phyloP scores from a whole-genome alignment of 139 green algal species.

The Chlamydomonas sphaeroides region DNA sequence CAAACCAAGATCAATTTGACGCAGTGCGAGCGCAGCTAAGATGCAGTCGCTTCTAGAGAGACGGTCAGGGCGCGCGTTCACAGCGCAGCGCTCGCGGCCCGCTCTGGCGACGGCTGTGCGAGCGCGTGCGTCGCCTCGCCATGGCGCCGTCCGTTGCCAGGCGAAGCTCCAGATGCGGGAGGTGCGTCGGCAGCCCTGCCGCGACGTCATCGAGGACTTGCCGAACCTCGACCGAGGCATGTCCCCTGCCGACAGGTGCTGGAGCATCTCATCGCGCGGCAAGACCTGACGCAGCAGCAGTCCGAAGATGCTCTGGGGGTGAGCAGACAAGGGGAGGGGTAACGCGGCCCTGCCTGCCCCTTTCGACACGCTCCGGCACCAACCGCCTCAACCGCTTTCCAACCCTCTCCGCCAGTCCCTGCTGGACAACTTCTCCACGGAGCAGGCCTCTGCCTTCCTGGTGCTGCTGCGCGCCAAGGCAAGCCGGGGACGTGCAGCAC shows the following conservation, averaged over 20 bases:
- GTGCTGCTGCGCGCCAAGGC: constrained; percentile 96
- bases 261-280: constrained; percentile 72
- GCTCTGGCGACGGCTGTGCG: neutral
- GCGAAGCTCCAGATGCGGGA: constrained; percentile 48
- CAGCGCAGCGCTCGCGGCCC: neutral
- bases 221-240: too few species aligned
- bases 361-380: too few species aligned
- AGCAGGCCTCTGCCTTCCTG: constrained; percentile 93
- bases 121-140: neutral
- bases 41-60: constrained; percentile 17
- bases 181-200: constrained; percentile 17
- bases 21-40: too few species aligned
- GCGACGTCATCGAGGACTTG: too few species aligned
- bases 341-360: too few species aligned
- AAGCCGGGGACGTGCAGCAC: too few species aligned
- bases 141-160: neutral
- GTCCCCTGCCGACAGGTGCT: constrained; percentile 70
- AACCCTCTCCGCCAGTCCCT: too few species aligned
- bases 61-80: constrained; percentile 15
- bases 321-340: neutral
- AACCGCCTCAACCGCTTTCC: too few species aligned
- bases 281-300: constrained; percentile 77
- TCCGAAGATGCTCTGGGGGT: constrained; percentile 67
- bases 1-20: too few species aligned
- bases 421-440: constrained; percentile 73